Conservation (phyloP, 352 stramenopile genomes). For the Phytophthora sansomeana region DNA sequence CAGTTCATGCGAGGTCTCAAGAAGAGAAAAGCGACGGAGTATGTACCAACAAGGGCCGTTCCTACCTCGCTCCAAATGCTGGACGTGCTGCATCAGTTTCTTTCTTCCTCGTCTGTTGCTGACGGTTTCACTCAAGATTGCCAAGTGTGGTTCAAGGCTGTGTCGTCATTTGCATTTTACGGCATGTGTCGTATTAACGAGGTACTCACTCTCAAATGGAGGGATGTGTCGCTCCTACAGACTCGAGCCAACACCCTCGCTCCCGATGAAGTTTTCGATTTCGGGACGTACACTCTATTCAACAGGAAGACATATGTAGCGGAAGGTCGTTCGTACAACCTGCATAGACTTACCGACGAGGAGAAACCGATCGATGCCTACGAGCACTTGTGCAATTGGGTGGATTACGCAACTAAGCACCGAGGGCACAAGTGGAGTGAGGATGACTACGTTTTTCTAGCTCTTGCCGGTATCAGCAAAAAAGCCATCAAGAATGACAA, state of each 20-base stretch:
- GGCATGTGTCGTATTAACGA: constrained; percentile 27
- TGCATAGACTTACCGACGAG: not conserved
- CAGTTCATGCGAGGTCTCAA: constrained; percentile 10
- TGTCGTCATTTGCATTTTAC: constrained; percentile 21
- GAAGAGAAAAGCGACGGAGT: constrained; percentile 3
- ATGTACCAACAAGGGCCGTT: not conserved
- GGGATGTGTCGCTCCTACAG: constrained; percentile 4
- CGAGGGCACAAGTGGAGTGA: constrained; percentile 11
- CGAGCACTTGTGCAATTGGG: constrained; percentile 21
- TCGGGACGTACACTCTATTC: constrained; percentile 12
- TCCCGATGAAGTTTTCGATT: not conserved
- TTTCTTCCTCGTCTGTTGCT: not conserved
- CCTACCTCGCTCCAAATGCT: constrained; percentile 1
- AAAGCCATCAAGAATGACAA: not conserved
- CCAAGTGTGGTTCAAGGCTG: constrained; percentile 5
- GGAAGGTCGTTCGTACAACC: constrained; percentile 13
- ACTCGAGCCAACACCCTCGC: not conserved
- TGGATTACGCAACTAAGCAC: not conserved
- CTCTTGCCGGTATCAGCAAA: not conserved
- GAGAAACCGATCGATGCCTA: no score
- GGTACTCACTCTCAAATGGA: constrained; percentile 19
- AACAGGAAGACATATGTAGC: no score
- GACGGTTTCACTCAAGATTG: not conserved
- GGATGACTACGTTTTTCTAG: constrained; percentile 16
- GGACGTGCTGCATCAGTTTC: not conserved